phyloP scores from a whole-genome alignment of 2,329 filamentous ascomycete genomes.

The Simplicillium sp. region DNA sequence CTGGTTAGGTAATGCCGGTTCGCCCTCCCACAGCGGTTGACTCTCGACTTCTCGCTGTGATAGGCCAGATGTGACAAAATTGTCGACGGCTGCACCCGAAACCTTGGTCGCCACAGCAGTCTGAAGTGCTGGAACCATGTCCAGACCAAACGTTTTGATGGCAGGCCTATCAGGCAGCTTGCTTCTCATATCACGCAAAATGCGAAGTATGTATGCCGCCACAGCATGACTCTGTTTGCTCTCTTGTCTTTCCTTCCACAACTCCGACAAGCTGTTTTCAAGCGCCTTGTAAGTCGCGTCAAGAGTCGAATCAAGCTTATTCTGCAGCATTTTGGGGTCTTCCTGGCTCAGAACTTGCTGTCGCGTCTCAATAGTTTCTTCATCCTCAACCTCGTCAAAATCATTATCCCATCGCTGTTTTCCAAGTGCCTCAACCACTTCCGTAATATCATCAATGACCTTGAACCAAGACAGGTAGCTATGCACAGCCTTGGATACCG shows the following conservation, averaged over 20 bases:
- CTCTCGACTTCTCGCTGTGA: constrained; percentile 43
- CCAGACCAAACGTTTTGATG: constrained; percentile 47
- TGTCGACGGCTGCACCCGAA: constrained; percentile 35
- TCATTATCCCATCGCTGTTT: constrained; percentile 69
- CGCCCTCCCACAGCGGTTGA: constrained; percentile 70
- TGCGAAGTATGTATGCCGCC: constrained; percentile 60
- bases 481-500: constrained; percentile 51
- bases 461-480: constrained; percentile 64
- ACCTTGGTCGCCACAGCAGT: constrained; percentile 46
- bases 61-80: constrained; percentile 32
- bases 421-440: constrained; percentile 54
- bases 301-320: constrained; percentile 47
- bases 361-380: constrained; percentile 57
- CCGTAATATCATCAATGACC: constrained; percentile 59
- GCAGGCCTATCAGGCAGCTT: constrained; percentile 47
- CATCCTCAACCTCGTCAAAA: constrained; percentile 63
- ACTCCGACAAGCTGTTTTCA: constrained; percentile 39
- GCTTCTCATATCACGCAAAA: constrained; percentile 64
- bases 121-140: constrained; percentile 57
- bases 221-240: constrained; percentile 39
- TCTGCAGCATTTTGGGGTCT: constrained; percentile 55
- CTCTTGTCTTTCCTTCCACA: constrained; percentile 38
- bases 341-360: constrained; percentile 62
- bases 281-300: constrained; percentile 48
- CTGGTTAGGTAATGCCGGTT: constrained; percentile 64